Conservation (phyloP, 208 protist species). For the Phytomonas sp. region DNA sequence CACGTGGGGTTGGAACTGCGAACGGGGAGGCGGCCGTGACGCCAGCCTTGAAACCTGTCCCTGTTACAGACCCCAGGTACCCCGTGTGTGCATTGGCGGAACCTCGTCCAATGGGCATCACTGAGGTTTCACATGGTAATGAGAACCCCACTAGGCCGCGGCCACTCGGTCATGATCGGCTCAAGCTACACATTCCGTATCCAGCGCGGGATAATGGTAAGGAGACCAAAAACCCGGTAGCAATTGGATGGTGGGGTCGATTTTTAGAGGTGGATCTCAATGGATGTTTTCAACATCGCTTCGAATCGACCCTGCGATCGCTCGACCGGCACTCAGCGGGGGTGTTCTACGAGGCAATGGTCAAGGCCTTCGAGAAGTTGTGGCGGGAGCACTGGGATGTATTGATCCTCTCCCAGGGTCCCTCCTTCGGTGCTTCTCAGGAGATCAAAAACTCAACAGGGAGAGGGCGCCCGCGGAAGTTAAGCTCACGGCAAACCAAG, state of each 20-base stretch:
- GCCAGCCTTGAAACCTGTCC: no score
- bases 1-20: neutral
- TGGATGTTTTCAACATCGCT: conserved; percentile 3
- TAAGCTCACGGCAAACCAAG: neutral
- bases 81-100: no score
- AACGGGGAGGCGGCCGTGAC: neutral
- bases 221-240: neutral
- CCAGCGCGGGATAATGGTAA: neutral
- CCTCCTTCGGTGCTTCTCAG: neutral
- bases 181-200: neutral
- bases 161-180: neutral
- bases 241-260: neutral
- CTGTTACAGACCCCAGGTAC: no score
- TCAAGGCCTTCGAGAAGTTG: conserved; percentile 20
- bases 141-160: neutral
- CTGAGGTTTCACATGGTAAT: neutral
- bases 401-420: conserved; percentile 10
- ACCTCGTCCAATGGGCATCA: no score
- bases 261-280: neutral
- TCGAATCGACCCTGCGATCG: conserved; percentile 19
- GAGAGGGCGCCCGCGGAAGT: neutral
- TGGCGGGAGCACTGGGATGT: conserved; percentile 25
- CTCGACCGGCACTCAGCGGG: conserved; percentile 10
- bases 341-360: conserved; percentile 23
- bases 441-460: neutral